Percentiles rank a stretch among this genome's conserved stretches.
These are phyloP conservation scores for Zancudomyces culisetae DNA, from an alignment of 371 early-diverging fungal species.

Conservation along the genomic window DNA sequence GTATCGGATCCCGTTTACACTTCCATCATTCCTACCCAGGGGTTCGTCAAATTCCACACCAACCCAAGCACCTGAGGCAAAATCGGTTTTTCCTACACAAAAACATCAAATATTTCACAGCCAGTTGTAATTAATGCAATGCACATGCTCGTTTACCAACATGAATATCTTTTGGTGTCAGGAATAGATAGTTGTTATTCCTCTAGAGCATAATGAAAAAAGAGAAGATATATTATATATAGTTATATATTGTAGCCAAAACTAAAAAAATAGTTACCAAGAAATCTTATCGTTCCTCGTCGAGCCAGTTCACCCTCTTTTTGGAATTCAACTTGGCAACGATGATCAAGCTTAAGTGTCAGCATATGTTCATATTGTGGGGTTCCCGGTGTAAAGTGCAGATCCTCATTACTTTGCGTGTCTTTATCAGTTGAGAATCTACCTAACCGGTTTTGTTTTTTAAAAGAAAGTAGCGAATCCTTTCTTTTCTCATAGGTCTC, in stretches of 20 bases:
- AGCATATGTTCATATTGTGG: not conserved
- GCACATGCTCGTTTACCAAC: no score
- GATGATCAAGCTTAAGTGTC: constrained; percentile 46
- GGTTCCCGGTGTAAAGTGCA: not conserved
- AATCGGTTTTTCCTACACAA: constrained; percentile 29
- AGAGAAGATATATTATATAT: no score
- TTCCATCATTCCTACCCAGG: constrained; percentile 84
- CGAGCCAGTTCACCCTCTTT: constrained; percentile 30
- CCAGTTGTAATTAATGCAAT: no score
- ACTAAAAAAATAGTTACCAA: constrained; percentile 29
- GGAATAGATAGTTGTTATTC: no score
- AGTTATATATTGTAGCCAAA: no score
- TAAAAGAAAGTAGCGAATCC: constrained; percentile 75
- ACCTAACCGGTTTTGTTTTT: constrained; percentile 73
- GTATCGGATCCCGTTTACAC: constrained; percentile 40
- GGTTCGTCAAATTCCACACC: constrained; percentile 94
- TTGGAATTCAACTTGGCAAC: constrained; percentile 60
- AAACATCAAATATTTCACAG: no score
- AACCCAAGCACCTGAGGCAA: constrained; percentile 79
- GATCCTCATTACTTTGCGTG: constrained; percentile 9
- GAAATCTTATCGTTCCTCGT: constrained; percentile 61
- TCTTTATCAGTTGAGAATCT: constrained; percentile 43
- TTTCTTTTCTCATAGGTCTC: constrained; percentile 61
- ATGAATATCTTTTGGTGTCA: no score
- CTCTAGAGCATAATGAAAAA: no score